phyloP scores from a whole-genome alignment of 257 asterid species.

The Salvia rosmarinus region DNA sequence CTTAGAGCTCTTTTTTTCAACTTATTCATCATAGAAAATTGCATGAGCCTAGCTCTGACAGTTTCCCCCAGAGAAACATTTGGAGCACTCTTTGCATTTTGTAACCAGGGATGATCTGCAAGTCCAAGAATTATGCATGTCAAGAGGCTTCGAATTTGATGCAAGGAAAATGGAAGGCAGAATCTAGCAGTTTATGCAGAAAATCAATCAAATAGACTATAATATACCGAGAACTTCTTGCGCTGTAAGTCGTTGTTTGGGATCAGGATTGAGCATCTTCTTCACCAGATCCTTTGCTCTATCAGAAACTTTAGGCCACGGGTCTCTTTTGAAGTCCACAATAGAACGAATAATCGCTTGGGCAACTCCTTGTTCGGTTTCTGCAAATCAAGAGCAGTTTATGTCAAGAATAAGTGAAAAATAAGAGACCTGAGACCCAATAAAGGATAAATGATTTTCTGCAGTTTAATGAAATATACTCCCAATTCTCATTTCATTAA shows the following conservation, averaged over 20 bases:
- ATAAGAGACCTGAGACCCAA: background rate
- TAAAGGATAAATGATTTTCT: background rate
- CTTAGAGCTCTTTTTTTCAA: slow-evolving; percentile 64
- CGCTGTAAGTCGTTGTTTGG: slow-evolving; percentile 59
- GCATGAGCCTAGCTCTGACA: slow-evolving; percentile 64
- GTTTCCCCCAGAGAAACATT: slow-evolving; percentile 66
- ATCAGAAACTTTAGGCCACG: slow-evolving; percentile 78
- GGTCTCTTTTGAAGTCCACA: slow-evolving; percentile 67
- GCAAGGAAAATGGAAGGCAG: background rate
- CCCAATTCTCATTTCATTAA: background rate
- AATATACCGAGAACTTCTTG: slow-evolving; percentile 64
- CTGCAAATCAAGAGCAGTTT: slow-evolving; percentile 43
- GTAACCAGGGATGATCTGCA: slow-evolving; percentile 72
- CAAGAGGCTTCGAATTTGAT: slow-evolving; percentile 15
- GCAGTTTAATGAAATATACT: too few relatives aligned
- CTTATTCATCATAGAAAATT: slow-evolving; percentile 69
- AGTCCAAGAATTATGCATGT: slow-evolving; percentile 19
- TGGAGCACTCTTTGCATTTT: slow-evolving; percentile 61
- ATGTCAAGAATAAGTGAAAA: background rate
- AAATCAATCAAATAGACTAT: background rate
- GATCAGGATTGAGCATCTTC: slow-evolving; percentile 72
- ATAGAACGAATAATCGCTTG: slow-evolving; percentile 67
- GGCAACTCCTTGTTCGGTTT: slow-evolving; percentile 83
- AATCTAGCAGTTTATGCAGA: slow-evolving; percentile 13
- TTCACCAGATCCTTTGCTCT: slow-evolving; percentile 67